These are phyloP conservation scores for Beauveria medogensis DNA, from an alignment of 2,329 filamentous ascomycete genomes.

Conservation along the genomic window DNA sequence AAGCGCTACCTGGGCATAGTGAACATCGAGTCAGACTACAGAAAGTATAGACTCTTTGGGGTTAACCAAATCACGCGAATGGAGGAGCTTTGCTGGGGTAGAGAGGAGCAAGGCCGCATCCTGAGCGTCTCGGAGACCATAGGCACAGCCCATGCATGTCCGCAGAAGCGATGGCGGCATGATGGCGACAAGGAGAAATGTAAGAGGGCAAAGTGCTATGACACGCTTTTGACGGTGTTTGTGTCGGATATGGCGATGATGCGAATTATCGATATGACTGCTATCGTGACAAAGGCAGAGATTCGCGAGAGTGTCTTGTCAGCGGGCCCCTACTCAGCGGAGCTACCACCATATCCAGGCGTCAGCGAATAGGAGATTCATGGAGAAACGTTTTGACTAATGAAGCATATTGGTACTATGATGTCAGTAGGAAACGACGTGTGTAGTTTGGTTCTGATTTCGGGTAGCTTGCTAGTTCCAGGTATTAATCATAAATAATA, in stretches of 20 bases:
- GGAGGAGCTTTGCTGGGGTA: slow-evolving; percentile 8
- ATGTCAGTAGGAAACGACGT: neutral
- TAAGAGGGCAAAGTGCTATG: neutral
- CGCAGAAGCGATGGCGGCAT: slow-evolving; percentile 9
- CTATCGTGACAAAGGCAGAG: neutral
- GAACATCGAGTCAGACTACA: slow-evolving; percentile 4
- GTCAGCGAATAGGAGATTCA: neutral
- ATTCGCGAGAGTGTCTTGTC: slow-evolving; percentile 7
- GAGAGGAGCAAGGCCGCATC: neutral
- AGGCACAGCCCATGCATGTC: neutral
- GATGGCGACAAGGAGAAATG: slow-evolving; percentile 3
- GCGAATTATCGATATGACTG: slow-evolving; percentile 5
- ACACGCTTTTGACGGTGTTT: neutral
- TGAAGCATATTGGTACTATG: neutral
- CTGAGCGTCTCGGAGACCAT: slow-evolving; percentile 3
- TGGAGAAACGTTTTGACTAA: no score
- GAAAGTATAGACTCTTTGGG: neutral
- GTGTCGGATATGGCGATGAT: neutral
- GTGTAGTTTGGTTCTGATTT: neutral
- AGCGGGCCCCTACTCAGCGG: neutral
- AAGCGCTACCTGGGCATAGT: slow-evolving; percentile 14
- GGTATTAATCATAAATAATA: no score
- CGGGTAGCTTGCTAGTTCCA: no score
- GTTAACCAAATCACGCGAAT: slow-evolving; percentile 1
- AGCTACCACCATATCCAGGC: slow-evolving; percentile 4